phyloP scores from a whole-genome alignment of 2,329 filamentous ascomycete species.

The Colletotrichum tabaci region DNA sequence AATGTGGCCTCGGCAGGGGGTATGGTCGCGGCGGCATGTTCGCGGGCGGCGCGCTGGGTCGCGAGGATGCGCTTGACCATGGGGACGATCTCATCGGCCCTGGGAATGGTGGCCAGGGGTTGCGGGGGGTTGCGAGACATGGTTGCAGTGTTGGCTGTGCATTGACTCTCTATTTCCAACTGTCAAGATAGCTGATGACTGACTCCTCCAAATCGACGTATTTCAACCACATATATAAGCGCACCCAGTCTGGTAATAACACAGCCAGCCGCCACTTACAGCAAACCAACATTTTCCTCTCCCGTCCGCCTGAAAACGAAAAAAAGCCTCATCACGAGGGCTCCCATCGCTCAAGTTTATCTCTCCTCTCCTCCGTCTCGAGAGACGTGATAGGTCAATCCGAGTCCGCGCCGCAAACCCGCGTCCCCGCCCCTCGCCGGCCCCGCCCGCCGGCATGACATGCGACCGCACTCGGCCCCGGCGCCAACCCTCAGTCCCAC shows the following conservation, averaged over 20 bases:
- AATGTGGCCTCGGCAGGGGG: conserved; percentile 50
- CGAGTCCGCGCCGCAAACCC: conserved; percentile 2
- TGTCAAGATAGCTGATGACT: not conserved
- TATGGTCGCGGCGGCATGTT: conserved; percentile 4
- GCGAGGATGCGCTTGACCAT: conserved; percentile 21
- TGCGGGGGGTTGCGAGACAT: conserved; percentile 28
- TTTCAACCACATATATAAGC: not conserved
- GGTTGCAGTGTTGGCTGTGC: not conserved
- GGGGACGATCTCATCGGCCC: conserved; percentile 21
- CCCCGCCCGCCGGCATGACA: conserved; percentile 13
- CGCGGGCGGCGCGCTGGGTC: conserved; percentile 13
- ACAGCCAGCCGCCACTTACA: not conserved
- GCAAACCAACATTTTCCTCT: not conserved
- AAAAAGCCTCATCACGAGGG: conserved; percentile 21
- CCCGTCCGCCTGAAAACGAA: not conserved
- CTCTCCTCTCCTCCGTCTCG: too few species aligned
- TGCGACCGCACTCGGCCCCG: conserved; percentile 10
- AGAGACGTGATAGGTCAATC: conserved; percentile 4
- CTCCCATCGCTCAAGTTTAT: not conserved
- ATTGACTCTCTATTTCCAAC: not conserved
- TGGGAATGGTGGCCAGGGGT: conserved; percentile 10
- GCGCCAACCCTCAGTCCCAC: not conserved
- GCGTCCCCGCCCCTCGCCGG: conserved; percentile 7
- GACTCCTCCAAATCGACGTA: not conserved
- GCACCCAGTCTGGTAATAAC: not conserved